phyloP scores from a whole-genome alignment of 192 early-diverging fungal genomes.

The Helicostylum pulchrum region DNA sequence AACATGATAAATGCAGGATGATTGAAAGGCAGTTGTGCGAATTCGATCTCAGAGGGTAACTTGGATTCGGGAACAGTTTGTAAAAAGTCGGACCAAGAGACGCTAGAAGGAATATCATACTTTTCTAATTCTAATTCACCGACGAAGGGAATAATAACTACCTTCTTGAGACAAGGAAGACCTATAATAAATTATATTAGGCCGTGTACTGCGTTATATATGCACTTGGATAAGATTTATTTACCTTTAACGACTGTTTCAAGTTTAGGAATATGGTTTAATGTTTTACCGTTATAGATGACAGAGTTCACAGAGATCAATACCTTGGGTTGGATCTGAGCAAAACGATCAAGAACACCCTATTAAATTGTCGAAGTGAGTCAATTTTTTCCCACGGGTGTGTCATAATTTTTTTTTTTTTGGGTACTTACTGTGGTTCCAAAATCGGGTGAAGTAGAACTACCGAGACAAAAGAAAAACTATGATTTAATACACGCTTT shows the following conservation, averaged over 20 bases:
- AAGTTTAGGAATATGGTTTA: conserved; percentile 77
- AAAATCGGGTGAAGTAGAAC: conserved; percentile 93
- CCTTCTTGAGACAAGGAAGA: conserved; percentile 64
- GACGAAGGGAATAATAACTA: conserved; percentile 80
- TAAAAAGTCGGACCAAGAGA: conserved; percentile 52
- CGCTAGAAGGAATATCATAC: conserved; percentile 3
- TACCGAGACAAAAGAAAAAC: neutral
- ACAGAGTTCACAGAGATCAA: conserved; percentile 89
- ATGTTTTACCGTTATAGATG: conserved; percentile 86
- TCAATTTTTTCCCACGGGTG: neutral
- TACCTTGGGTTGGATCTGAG: conserved; percentile 88
- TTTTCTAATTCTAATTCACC: conserved; percentile 1
- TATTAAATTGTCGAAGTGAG: conserved; percentile 19
- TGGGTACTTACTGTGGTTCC: conserved; percentile 64
- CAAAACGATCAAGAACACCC: conserved; percentile 90
- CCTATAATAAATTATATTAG: conserved; percentile 24
- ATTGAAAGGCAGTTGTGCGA: conserved; percentile 85
- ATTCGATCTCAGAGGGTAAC: conserved; percentile 50
- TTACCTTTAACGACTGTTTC: conserved; percentile 62
- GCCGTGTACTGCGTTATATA: neutral
- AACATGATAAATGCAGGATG: conserved; percentile 92
- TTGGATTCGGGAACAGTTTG: conserved; percentile 28
- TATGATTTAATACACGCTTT: neutral
- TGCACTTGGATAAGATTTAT: too few species aligned
- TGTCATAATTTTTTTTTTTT: neutral